Evolutionary conservation across 306 rosid species (phyloP), one percentile per base, ranked within the genome.

Genomic region (Morella rubra): DNA sequence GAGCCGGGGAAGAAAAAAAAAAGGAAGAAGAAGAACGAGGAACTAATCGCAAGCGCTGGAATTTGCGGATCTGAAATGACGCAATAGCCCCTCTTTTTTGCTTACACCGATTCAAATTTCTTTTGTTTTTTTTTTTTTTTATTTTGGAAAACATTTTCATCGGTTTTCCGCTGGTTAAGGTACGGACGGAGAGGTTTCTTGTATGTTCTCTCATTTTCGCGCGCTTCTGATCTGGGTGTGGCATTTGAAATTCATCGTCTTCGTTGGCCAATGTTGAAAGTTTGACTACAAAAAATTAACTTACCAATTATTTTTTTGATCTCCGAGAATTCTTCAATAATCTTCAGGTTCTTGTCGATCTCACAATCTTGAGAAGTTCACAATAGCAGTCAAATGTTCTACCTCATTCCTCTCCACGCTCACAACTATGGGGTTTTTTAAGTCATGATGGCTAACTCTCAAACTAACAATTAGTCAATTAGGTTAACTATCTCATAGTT

Each of bases 1-100:
- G 10, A 13, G 11, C 5, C 11, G n/a, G 15, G 15, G 6, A 59
- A 18, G 49, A 67, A 53, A 32, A 32, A n/a, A n/a, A 32, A 32
- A 32, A 32, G 37, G 37, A 0, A 32, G 40, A 54, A 58, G 16
- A 32, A 9, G 73, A 52, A 14, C 64, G 10, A 65, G 73, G 72
- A 55, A 7, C 20, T 19, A 42, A 72, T 69, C 49, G 71, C 41
- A 24, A 9, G 18, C 69, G 73, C 73, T 65, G 54, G 8, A 73
- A 79, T 61, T 74, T 4, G 52, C 37, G 70, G 79, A 73, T 79
- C 64, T 45, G 0, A 78, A 86, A 86, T 86, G 81, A 86, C 90
- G 20, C 71, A 82, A 27, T 81, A 84, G 82, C 83, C 88, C 81
- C 55, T 47, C 64, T 69, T 45, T 37, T 19, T n/a, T 9, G 65